Base-by-base conservation (phyloP, 108 stramenopile genomes). In the Skeletonema costatum region DNA sequence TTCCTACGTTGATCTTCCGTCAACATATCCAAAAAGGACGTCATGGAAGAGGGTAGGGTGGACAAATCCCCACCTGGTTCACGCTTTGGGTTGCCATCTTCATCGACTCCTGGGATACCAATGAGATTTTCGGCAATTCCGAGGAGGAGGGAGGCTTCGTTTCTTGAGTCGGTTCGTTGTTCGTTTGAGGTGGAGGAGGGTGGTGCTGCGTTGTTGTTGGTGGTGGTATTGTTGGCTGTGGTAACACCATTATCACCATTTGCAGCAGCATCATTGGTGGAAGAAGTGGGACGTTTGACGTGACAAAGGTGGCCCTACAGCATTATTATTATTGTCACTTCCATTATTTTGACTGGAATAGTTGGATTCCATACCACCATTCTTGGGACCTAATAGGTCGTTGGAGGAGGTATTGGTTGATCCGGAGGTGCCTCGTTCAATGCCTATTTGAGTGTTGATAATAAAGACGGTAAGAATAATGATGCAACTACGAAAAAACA, bases 1-100 rank as follows among this genome's bases (percentile, higher is more conserved):
- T 85, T 88, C 3, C 89, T 78, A 11, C 94, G 81, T 66, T 95
- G 89, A 70, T 95, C 92, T 75, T 95, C 94, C 50, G 76, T 90
- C 13, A 94, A 58, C 14, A 83, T 69, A 36, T 95, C 94, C 42
- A 92, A 72, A 38, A 95, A 91, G 35, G 88, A 90, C 0, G 87
- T 85, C 78, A 80, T 69, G 60, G 72, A 44, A 4, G 71, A 73
- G 6, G 78, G 78, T 10, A 80, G 25, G 53, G 21, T 25, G 53
- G 25, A 41, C 12, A 41, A 41, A 41, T 41, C 39, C 11, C 39
- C 39, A 41, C 39, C 39, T 29, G 53, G 53, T 21, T 56, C 53
- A 56, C 53, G 53, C 25, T 56, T 56, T 25, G 19, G 9, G 9
- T 21, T 25, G 9, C 9, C 53, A 56, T 56, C 21, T 9, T 25